Conservation (phyloP, 2,329 filamentous ascomycete genomes). For the Rhynchosporium agropyri region DNA sequence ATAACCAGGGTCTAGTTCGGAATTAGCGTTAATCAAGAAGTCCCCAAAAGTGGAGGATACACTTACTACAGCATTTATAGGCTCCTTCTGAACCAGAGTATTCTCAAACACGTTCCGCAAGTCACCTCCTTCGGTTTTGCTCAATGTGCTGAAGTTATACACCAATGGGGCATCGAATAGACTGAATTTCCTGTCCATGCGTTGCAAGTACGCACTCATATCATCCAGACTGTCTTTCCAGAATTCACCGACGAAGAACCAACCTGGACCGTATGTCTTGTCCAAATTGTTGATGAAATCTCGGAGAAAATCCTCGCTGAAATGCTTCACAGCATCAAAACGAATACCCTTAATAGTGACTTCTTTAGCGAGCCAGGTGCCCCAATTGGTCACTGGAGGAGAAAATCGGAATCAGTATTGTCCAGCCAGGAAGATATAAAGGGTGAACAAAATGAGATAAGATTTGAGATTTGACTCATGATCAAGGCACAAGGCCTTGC, state of each 20-base stretch:
- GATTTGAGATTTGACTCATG: too few species aligned
- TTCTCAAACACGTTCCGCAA: conserved; percentile 64
- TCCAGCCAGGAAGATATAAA: too few species aligned
- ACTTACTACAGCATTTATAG: conserved; percentile 59
- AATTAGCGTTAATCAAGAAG: background rate
- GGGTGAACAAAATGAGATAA: too few species aligned
- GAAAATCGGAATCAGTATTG: too few species aligned
- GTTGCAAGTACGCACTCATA: conserved; percentile 59
- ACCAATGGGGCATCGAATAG: conserved; percentile 72
- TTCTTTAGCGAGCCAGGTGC: conserved; percentile 64
- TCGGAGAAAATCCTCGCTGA: conserved; percentile 65
- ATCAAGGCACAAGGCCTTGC: too few species aligned
- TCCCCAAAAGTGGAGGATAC: background rate
- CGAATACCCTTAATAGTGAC: conserved; percentile 66
- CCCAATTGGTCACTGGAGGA: conserved; percentile 60
- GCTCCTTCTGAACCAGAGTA: conserved; percentile 57
- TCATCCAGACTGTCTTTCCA: conserved; percentile 62
- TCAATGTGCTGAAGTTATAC: conserved; percentile 66
- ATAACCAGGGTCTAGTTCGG: conserved; percentile 62
- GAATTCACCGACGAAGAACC: conserved; percentile 71
- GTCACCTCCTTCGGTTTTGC: conserved; percentile 58
- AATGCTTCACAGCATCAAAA: conserved; percentile 74
- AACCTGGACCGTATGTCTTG: conserved; percentile 52
- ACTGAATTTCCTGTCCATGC: conserved; percentile 59
- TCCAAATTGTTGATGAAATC: conserved; percentile 64